These are phyloP conservation scores for Sambucus nigra DNA, from an alignment of 129 eudicot species.

Conservation along the genomic window DNA sequence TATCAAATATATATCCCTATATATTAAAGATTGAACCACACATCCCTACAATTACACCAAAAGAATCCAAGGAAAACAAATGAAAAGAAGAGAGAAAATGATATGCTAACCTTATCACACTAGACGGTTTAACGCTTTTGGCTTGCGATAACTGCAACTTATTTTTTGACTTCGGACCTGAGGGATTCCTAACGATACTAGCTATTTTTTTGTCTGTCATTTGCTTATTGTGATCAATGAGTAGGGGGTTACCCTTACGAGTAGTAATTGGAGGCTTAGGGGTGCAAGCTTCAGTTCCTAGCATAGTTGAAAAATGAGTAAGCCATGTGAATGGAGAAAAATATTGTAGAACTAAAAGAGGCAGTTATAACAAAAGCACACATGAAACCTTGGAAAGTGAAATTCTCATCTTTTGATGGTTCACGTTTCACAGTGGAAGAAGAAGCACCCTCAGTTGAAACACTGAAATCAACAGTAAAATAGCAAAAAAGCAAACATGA, in stretches of 20 bases:
- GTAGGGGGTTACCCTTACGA: slow-evolving; percentile 21
- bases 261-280: slow-evolving; percentile 40
- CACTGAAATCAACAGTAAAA: slow-evolving; percentile 4
- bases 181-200: slow-evolving; percentile 61
- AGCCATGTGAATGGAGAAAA: not conserved
- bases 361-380: not conserved
- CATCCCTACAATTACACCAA: not conserved
- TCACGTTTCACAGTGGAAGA: slow-evolving; percentile 17
- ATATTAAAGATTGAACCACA: not conserved
- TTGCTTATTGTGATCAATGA: slow-evolving; percentile 35
- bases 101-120: slow-evolving; percentile 41
- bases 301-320: not conserved
- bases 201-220: slow-evolving; percentile 65
- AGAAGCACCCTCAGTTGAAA: slow-evolving; percentile 3
- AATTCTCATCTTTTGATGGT: slow-evolving; percentile 3
- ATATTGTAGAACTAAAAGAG: not conserved
- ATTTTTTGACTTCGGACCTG: slow-evolving; percentile 42
- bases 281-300: slow-evolving; percentile 47
- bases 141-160: slow-evolving; percentile 36
- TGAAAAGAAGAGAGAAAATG: not conserved
- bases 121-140: slow-evolving; percentile 49
- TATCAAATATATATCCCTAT: slow-evolving; percentile 34
- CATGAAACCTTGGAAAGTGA: not conserved
- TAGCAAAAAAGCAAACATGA: not conserved
- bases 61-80: not conserved